Evolutionary conservation across 495 filamentous ascomycete species (phyloP), one percentile per base, ranked within the genome.

Genomic region (Stereocaulon alpinum): DNA sequence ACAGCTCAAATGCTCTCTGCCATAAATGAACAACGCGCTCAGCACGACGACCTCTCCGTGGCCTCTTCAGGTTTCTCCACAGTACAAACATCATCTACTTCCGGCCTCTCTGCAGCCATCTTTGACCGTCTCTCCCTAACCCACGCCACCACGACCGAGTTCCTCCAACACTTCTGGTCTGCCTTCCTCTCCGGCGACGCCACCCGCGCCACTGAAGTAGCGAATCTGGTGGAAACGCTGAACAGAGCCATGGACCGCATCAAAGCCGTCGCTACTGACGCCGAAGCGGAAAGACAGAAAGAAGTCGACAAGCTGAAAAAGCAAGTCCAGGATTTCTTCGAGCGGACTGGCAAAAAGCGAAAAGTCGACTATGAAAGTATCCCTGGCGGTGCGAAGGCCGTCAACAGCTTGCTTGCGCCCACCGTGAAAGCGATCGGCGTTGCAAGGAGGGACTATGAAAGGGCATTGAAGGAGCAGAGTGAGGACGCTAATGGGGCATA

Each of bases 111-210:
- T 0, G 60, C 75, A 0, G 69, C 74, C 0, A 73, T 90, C 5
- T 86, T 88, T 43, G 85, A 94, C 58, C 81, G 84, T 4, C 78
- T 95, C 42, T 82, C 80, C 29, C 79, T 95, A 24, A 95, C 91
- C 18, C 90, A 97, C 68, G 89, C 91, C 43, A 96, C 93, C 0
- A 89, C 90, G 1, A 87, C 85, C 9, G 94, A 97, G 63, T 97
- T 97, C 66, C 74, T 98, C n/a, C 85, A 88, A 62, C 91, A 97
- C 68, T 98, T 96, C 76, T 97, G 91, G 91, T 75, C 81, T 40
- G 82, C 88, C 4, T 96, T 93, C 66, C 74, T 92, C 9, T 95
- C 91, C 0, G 89, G 88, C 2, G 86, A 93, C 68, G 74, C 86
- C 9, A 82, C 85, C 45, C 83, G 86, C n/a, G 84, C 86, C 0